Evolutionary conservation across 352 stramenopile genomes (phyloP).

Genomic region (Globisporangium sylvaticum): DNA sequence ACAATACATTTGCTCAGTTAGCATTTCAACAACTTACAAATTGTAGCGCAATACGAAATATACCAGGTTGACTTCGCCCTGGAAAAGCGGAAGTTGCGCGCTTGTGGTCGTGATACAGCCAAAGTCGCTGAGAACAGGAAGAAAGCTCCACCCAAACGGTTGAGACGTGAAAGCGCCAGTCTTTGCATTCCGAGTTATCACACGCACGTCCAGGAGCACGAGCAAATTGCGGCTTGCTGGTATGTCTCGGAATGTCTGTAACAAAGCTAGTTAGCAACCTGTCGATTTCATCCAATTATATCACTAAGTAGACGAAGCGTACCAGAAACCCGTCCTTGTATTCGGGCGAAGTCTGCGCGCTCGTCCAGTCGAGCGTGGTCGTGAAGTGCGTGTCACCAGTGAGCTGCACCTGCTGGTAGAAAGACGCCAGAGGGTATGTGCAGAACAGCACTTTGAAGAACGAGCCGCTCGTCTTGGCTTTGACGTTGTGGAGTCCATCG

Average conservation of each 20-base stretch:
- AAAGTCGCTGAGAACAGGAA: conserved; percentile 40
- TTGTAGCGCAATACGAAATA: background rate
- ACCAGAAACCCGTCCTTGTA: conserved; percentile 64
- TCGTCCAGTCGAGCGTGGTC: conserved; percentile 57
- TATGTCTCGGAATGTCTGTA: conserved; percentile 45
- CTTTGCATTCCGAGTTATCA: conserved; percentile 38
- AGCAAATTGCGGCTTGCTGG: conserved; percentile 22
- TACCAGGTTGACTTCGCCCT: conserved; percentile 59
- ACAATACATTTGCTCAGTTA: conserved; percentile 1
- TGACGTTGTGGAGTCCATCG: conserved; percentile 65
- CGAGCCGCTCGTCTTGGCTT: conserved; percentile 28
- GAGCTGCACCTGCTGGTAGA: conserved; percentile 57
- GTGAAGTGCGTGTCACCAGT: conserved; percentile 58
- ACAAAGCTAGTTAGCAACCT: background rate
- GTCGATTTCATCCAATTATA: background rate
- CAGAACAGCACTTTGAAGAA: conserved; percentile 64
- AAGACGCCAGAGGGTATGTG: conserved; percentile 45
- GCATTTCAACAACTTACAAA: background rate
- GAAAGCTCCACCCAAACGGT: conserved; percentile 60
- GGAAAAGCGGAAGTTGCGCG: conserved; percentile 62
- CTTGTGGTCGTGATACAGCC: conserved; percentile 30
- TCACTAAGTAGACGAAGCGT: background rate
- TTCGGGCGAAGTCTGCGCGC: conserved; percentile 43
- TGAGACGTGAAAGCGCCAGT: conserved; percentile 38
- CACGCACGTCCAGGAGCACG: conserved; percentile 60